phyloP scores from a whole-genome alignment of 768 basidiomycete species.

The Collybia sordida region DNA sequence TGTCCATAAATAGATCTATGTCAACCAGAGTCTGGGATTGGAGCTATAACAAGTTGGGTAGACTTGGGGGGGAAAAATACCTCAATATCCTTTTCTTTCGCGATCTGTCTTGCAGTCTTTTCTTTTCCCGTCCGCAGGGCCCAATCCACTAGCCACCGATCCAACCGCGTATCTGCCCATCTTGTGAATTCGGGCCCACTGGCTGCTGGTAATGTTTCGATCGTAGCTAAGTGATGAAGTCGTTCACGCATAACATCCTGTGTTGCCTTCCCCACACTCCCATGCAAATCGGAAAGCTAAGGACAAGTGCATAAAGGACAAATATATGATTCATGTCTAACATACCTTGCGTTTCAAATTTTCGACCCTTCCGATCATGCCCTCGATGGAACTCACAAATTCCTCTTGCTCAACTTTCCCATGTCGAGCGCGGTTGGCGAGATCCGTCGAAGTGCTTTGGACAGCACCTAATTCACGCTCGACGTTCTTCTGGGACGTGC shows the following conservation, averaged over 20 bases:
- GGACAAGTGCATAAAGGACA: neutral
- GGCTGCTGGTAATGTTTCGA: conserved; percentile 56
- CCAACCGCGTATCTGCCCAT: conserved; percentile 80
- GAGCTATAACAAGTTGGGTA: neutral
- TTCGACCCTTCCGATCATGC: conserved; percentile 75
- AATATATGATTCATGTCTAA: neutral
- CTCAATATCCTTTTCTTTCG: conserved; percentile 77
- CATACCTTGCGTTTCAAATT: conserved; percentile 86
- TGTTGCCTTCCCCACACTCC: conserved; percentile 53
- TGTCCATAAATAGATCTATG: conserved; percentile 88
- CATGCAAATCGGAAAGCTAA: conserved; percentile 49
- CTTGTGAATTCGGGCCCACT: conserved; percentile 60
- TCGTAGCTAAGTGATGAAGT: conserved; percentile 62
- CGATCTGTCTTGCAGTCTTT: conserved; percentile 73
- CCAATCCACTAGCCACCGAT: conserved; percentile 95
- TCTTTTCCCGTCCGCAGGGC: conserved; percentile 77
- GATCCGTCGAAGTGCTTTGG: conserved; percentile 56
- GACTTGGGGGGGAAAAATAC: conserved; percentile 38
- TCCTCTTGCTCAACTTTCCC: conserved; percentile 46
- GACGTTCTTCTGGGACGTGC: conserved; percentile 75
- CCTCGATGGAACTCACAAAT: conserved; percentile 61
- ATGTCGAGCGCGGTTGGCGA: conserved; percentile 45
- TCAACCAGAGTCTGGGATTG: conserved; percentile 75
- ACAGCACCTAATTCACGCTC: conserved; percentile 74
- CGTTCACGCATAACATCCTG: conserved; percentile 76